A percentile compares a stretch with the other conserved stretches of the same genome.
phyloP scores from a whole-genome alignment of 345 rosid species.

The Excoecaria cochinchinensis region DNA sequence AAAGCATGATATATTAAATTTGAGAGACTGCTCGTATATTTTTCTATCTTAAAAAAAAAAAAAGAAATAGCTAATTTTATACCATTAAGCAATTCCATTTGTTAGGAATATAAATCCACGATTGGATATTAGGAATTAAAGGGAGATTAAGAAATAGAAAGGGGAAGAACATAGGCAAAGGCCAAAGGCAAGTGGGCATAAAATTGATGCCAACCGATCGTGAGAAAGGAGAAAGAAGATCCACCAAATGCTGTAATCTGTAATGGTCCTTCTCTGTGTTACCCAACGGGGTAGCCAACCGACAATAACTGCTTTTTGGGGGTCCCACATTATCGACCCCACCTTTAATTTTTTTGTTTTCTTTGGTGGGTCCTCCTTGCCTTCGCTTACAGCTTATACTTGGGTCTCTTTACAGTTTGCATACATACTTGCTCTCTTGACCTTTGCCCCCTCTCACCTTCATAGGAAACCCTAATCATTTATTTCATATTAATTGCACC shows the following conservation, averaged over 20 bases:
- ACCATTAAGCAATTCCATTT: too few species aligned
- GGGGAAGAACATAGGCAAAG: slow-evolving; percentile 13
- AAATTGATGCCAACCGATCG: slow-evolving; percentile 47
- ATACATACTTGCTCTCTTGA: neutral
- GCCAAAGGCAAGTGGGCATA: slow-evolving; percentile 26
- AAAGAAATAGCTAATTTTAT: too few species aligned
- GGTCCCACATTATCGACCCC: slow-evolving; percentile 8
- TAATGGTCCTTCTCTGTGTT: slow-evolving; percentile 51
- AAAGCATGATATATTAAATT: too few species aligned
- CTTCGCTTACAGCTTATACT: neutral
- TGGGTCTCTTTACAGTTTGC: slow-evolving; percentile 17
- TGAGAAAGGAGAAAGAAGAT: slow-evolving; percentile 5
- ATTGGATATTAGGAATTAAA: neutral
- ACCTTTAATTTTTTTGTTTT: neutral
- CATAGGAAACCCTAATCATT: neutral
- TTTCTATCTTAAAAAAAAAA: too few species aligned
- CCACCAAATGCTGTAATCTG: slow-evolving; percentile 19
- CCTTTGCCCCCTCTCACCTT: neutral
- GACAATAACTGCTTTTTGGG: slow-evolving; percentile 45
- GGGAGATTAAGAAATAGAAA: neutral
- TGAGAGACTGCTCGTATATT: too few species aligned
- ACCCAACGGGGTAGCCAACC: slow-evolving; percentile 70
- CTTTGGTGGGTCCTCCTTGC: slow-evolving; percentile 34
- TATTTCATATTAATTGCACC: slow-evolving; percentile 1
- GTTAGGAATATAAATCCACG: too few species aligned